Conservation (phyloP, 2,329 filamentous ascomycete species). For the Hypoxylon sp. region DNA sequence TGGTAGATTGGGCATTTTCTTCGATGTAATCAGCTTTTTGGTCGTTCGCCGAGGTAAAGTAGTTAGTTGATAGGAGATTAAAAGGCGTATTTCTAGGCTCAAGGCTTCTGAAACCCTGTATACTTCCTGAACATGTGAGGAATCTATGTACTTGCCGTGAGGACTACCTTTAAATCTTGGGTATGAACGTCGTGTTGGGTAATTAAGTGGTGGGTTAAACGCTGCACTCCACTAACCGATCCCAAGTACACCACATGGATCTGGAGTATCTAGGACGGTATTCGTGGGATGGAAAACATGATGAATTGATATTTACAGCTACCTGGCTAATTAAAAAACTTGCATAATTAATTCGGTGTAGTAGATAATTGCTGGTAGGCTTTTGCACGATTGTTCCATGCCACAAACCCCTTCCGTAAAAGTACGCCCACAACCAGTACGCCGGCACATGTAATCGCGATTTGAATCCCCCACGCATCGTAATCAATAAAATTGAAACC, state of each 20-base stretch:
- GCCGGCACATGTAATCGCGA: slow-evolving; percentile 20
- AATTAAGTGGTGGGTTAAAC: too few species aligned
- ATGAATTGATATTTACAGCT: slow-evolving; percentile 15
- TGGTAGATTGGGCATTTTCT: not conserved
- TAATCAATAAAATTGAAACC: slow-evolving; percentile 10
- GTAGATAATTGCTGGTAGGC: slow-evolving; percentile 31
- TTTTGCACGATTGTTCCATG: slow-evolving; percentile 31
- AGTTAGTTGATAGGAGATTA: too few species aligned
- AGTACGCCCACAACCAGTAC: slow-evolving; percentile 19
- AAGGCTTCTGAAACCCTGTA: too few species aligned
- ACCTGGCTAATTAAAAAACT: not conserved
- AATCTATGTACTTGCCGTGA: too few species aligned
- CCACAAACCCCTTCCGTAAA: slow-evolving; percentile 16
- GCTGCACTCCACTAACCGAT: not conserved
- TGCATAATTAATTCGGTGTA: slow-evolving; percentile 17
- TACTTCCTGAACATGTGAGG: too few species aligned
- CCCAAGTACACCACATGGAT: not conserved
- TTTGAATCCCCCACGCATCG: slow-evolving; percentile 5
- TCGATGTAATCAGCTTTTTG: too few species aligned
- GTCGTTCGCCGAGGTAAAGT: too few species aligned
- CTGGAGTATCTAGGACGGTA: not conserved
- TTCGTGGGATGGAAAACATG: not conserved
- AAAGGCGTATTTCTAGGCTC: too few species aligned
- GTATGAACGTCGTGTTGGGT: too few species aligned
- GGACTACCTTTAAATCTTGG: too few species aligned